Evolutionary conservation across 1,139 yeast genomes (phyloP), one percentile per base, ranked within the genome.

Genomic region (Hansenula sp.): DNA sequence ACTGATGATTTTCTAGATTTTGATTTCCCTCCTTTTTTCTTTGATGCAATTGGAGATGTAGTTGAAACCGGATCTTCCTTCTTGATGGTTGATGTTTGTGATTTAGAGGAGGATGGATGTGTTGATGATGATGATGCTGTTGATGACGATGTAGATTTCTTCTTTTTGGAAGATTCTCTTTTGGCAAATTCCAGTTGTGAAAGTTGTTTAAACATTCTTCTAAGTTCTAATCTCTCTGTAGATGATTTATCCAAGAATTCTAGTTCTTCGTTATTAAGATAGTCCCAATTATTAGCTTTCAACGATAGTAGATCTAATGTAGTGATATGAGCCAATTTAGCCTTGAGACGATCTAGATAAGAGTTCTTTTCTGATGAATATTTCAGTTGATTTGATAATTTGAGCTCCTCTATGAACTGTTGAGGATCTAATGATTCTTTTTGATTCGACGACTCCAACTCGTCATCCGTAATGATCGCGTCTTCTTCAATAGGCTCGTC

Each of bases 121-220:
- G 7, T 8, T 16, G 20, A 12, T 6, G 36, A 10, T 19, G 24
- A 6, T 6, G 27, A 16, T 19, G 32, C 17, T 6, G 20, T 26
- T 9, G 35, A 18, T 8, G 26, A 6, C 8, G 26, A 24, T 24
- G 26, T 13, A 8, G 9, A 8, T 17, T 34, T 37, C 30, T 43
- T 41, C 41, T 45, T 46, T 21, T 38, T 32, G 17, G 32, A 19
- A 6, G 44, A 17, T 25, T 48, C 53, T 32, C 47, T 53, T 34
- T 44, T 46, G n/a, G 43, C 38, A 14, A 54, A 31, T 17, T 54
- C 56, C 30, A 48, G 43, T 19, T 48, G 16, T 20, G 57, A 48
- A 17, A 55, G 43, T 34, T 53, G 59, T 37, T 56, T 54, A 35
- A 56, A 28, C 18, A 56, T 40, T 35, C 55, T 56, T 45, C 55